Base-by-base conservation (phyloP, 768 basidiomycete genomes). In the Mycena capillaripes region DNA sequence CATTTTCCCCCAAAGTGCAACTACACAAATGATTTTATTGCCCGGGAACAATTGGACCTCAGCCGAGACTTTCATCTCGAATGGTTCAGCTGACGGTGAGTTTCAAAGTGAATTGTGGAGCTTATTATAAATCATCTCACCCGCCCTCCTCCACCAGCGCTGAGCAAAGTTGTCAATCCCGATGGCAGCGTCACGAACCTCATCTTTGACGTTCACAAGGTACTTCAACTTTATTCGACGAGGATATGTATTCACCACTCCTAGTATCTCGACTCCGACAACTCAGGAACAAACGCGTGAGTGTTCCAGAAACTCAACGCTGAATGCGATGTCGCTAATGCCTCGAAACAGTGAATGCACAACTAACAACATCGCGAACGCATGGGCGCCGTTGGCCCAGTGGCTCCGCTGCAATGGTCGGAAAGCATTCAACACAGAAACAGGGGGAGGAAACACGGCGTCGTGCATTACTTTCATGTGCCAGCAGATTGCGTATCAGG, bases 131-230 rank as follows among this genome's bases (percentile, higher is more conserved):
- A 10, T 38, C 4, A 19, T 4, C 29, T 44, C 10, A 30, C n/a
- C 38, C 12, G 7, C n/a, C 17, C 9, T 40, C 27, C 12, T 34
- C 8, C 36, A 19, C 29, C 42, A 69, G 68, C 89, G 4, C 81
- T 92, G 30, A 76, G 67, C 72, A 82, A 74, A 42, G 85, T 89
- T 34, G 81, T 50, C 9, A 88, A 88, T 74, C 85, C 84, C 42
- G 87, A 89, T 71, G 86, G 87, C 6, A 83, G 80, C 27, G 82
- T 69, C n/a, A 84, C 79, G 30, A 84, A 84, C 74, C 83, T 91
- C 42, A 80, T 91, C 70, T 86, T 92, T 75, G 91, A 92, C 74
- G 89, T 90, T 4, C 90, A 91, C 84, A 88, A 89, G 38, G 38
- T 38, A n/a, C n/a, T n/a, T n/a, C n/a, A n/a, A n/a, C n/a, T 38